Percentiles rank a stretch among this genome's conserved stretches.
Evolutionary conservation across 2,329 filamentous ascomycete species (phyloP).

Genomic region (Fusarium agapanthi): DNA sequence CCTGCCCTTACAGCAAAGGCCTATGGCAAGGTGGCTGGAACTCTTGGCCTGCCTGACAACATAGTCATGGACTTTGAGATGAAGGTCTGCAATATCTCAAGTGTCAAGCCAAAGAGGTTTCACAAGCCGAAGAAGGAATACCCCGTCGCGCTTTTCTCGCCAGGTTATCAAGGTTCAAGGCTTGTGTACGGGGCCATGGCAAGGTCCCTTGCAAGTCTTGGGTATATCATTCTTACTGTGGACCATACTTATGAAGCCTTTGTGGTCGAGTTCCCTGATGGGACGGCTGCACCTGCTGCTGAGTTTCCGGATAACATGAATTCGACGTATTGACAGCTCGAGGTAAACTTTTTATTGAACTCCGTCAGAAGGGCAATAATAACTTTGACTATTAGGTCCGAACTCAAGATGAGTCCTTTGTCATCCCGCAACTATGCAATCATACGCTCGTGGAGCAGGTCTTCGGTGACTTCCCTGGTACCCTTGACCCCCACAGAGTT

Average conservation of each 20-base stretch:
- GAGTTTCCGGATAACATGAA: neutral
- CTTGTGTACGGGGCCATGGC: constrained; percentile 54
- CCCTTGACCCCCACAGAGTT: neutral
- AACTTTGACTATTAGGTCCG: neutral
- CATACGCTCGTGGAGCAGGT: constrained; percentile 5
- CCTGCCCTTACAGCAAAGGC: neutral
- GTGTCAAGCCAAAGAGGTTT: neutral
- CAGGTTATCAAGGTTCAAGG: constrained; percentile 53
- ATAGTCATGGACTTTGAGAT: neutral
- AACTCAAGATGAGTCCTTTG: constrained; percentile 3
- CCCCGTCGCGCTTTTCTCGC: constrained; percentile 49
- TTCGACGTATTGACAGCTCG: neutral
- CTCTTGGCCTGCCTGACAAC: neutral
- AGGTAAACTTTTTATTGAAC: neutral
- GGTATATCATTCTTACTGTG: constrained; percentile 55
- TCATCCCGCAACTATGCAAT: constrained; percentile 37
- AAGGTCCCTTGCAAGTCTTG: constrained; percentile 54
- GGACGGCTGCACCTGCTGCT: constrained; percentile 32
- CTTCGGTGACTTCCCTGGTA: constrained; percentile 10
- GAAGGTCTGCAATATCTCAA: constrained; percentile 21
- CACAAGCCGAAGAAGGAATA: neutral
- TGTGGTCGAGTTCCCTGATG: constrained; percentile 56
- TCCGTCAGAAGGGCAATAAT: accelerated
- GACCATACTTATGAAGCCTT: constrained; percentile 58
- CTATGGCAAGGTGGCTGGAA: neutral